A percentile compares a stretch with the other conserved stretches of the same genome.
Evolutionary conservation across 805 yeast genomes (phyloP).

Genomic region (Danielia oregonensis): DNA sequence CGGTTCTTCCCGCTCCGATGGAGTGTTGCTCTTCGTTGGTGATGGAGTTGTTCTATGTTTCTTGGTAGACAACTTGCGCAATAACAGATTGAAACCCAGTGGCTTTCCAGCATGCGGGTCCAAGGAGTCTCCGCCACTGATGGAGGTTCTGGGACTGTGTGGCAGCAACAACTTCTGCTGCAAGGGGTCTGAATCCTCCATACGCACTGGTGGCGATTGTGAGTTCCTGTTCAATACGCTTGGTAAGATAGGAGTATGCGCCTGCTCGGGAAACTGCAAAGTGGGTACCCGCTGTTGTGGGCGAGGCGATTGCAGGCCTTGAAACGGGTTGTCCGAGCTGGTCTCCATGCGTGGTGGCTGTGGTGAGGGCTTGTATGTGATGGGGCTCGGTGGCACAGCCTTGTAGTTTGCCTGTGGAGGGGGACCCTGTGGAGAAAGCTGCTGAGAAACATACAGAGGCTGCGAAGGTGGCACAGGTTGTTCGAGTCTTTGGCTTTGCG

Average conservation of each 20-base stretch:
- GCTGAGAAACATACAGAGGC: background rate
- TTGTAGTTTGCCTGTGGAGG: background rate
- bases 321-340: slow-evolving; percentile 3
- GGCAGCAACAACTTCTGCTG: slow-evolving; percentile 19
- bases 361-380: background rate
- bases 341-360: slow-evolving; percentile 1
- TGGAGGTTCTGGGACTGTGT: slow-evolving; percentile 20
- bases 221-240: slow-evolving; percentile 12
- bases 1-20: slow-evolving; percentile 1
- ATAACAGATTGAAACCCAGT: slow-evolving; percentile 32
- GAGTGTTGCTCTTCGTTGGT: slow-evolving; percentile 6
- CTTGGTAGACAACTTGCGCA: slow-evolving; percentile 35
- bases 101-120: slow-evolving; percentile 29
- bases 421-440: background rate
- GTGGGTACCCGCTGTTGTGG: slow-evolving; percentile 1
- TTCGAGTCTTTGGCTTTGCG: no score
- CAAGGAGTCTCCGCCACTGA: slow-evolving; percentile 23
- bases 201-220: slow-evolving; percentile 12
- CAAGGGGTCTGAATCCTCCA: slow-evolving; percentile 14
- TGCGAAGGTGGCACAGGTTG: background rate
- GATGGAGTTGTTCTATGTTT: slow-evolving; percentile 18
- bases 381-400: background rate
- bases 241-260: slow-evolving; percentile 30
- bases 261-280: slow-evolving; percentile 32
- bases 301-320: slow-evolving; percentile 1